Evolutionary conservation across 306 rosid species (phyloP), one percentile per base, ranked within the genome.

Genomic region (Quercus agrifolia): DNA sequence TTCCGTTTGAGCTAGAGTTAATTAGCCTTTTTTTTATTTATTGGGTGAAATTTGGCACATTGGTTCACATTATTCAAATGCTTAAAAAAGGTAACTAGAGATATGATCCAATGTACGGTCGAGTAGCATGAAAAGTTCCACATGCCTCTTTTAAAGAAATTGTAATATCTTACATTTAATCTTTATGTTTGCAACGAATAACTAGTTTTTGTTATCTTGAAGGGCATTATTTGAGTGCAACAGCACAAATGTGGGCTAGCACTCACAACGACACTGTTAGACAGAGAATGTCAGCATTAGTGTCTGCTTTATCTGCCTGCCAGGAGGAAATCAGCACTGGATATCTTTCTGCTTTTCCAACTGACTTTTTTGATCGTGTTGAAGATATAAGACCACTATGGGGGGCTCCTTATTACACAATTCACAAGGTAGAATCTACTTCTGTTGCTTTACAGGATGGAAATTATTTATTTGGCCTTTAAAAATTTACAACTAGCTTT

Each of bases 221-320:
- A 94, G 99, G 99, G 81, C 99, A 95, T 87, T 95, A 90, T 87
- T 76, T 92, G 87, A 95, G 99, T 44, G 99, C 97, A 49, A 44
- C 97, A 17, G 97, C 99, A 66, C 86, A 71, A 67, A 91, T 83
- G 97, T 95, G 97, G 99, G 94, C 99, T 56, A 91, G 91, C 81
- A 95, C 98, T 71, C 85, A 87, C 25, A 85, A 90, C 71, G 80
- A 79, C 71, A 81, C 4, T 27, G 81, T 95, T 80, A 85, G 80
- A 61, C 85, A 78, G 56, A 95, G 85, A 86, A 92, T 95, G 92
- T 70, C 87, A 4, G 83, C 86, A 21, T 11, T 91, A 52, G 94
- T 95, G 51, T 59, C 89, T 4, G 78, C 70, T 71, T 76, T 95
- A 14, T 82, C 90, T 20, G 83, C 74, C 4, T 95, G 99, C 87